A percentile compares a stretch with the other conserved stretches of the same genome.
These are phyloP conservation scores for Tylopilus sp. DNA, from an alignment of 768 basidiomycete genomes.

Conservation along the genomic window DNA sequence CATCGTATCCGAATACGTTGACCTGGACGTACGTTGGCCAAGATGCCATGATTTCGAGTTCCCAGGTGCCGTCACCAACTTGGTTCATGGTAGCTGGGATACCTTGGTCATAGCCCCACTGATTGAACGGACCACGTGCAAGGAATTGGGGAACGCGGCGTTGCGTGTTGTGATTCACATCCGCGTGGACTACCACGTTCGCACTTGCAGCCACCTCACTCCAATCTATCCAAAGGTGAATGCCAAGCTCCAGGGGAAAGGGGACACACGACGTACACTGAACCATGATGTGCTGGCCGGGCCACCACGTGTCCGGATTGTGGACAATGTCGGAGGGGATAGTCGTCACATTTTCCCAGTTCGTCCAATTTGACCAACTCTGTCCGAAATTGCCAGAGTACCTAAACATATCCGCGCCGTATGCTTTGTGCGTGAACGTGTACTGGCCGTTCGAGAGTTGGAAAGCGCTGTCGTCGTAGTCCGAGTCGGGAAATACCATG, in stretches of 20 bases:
- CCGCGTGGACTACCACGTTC: constrained; percentile 72
- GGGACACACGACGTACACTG: constrained; percentile 58
- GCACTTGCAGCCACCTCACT: constrained; percentile 60
- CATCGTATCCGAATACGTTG: constrained; percentile 87
- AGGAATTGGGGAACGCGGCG: constrained; percentile 87
- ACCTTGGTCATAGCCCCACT: constrained; percentile 89
- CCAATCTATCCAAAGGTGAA: constrained; percentile 58
- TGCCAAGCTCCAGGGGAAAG: not conserved
- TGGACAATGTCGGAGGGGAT: constrained; percentile 60
- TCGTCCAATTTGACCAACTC: constrained; percentile 78
- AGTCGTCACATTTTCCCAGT: constrained; percentile 70
- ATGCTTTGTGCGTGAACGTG: constrained; percentile 76
- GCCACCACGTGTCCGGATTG: constrained; percentile 57
- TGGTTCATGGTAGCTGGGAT: constrained; percentile 66
- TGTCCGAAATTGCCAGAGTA: constrained; percentile 85
- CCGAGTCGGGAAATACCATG: constrained; percentile 82
- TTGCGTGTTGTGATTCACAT: constrained; percentile 52
- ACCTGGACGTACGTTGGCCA: constrained; percentile 92
- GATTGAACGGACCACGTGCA: constrained; percentile 85
- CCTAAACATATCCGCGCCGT: constrained; percentile 83
- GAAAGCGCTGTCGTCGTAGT: constrained; percentile 67
- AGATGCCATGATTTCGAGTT: constrained; percentile 81
- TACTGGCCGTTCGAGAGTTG: constrained; percentile 59
- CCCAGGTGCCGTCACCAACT: constrained; percentile 66
- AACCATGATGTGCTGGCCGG: constrained; percentile 80